These are phyloP conservation scores for Papiliotrema fonsecae DNA, from an alignment of 1,284 basidiomycete genomes.

Conservation along the genomic window DNA sequence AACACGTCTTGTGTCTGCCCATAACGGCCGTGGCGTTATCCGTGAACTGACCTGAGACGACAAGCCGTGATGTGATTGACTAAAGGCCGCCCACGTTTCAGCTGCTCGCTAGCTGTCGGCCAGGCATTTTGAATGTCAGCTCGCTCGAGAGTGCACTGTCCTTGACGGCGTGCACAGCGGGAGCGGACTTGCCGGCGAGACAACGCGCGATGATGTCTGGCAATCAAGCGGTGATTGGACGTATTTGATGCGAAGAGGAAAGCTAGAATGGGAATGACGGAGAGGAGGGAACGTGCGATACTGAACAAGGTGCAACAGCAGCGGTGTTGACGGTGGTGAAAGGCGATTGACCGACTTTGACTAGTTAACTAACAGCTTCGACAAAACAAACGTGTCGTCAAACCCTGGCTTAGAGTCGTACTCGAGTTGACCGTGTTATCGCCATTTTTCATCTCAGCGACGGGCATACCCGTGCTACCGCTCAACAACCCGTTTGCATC, in stretches of 20 bases:
- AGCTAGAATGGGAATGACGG: slow-evolving; percentile 18
- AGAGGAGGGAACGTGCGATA: slow-evolving; percentile 6
- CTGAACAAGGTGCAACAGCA: slow-evolving; percentile 14
- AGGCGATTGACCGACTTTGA: not conserved
- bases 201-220: slow-evolving; percentile 11
- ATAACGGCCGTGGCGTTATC: slow-evolving; percentile 51
- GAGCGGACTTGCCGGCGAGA: slow-evolving; percentile 2
- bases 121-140: slow-evolving; percentile 53
- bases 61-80: slow-evolving; percentile 57
- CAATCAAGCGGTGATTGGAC: slow-evolving; percentile 16
- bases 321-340: slow-evolving; percentile 6
- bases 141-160: slow-evolving; percentile 24
- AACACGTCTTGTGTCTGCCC: slow-evolving; percentile 51
- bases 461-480: slow-evolving; percentile 12
- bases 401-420: too few species aligned
- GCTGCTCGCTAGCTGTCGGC: slow-evolving; percentile 61
- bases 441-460: slow-evolving; percentile 1
- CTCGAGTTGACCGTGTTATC: not conserved
- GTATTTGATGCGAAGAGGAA: slow-evolving; percentile 21
- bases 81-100: slow-evolving; percentile 57
- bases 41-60: slow-evolving; percentile 63
- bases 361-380: too few species aligned
- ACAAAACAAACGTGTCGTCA: too few species aligned
- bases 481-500: slow-evolving; percentile 13
- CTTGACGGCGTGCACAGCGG: slow-evolving; percentile 1